Evolutionary conservation across 129 eudicot species (phyloP).

Genomic region (Tanacetum coccineum): DNA sequence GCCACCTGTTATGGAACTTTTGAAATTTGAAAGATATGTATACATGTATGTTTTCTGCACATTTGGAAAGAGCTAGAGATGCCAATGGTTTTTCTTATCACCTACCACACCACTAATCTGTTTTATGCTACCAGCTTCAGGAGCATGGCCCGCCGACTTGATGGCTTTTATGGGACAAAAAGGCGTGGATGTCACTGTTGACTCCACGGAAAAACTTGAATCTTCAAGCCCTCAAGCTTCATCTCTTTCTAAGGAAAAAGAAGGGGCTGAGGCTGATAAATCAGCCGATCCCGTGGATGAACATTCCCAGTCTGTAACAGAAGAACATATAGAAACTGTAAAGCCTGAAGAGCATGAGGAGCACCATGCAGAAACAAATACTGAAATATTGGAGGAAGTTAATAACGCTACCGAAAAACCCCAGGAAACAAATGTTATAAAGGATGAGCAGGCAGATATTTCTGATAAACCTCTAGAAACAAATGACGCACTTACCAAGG

Average conservation of each 20-base stretch:
- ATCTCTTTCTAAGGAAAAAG: constrained; percentile 37
- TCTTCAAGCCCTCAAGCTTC: constrained; percentile 28
- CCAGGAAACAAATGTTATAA: constrained; percentile 20
- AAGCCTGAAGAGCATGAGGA: constrained; percentile 35
- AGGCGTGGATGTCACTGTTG: constrained; percentile 40
- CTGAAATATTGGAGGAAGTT: constrained; percentile 21
- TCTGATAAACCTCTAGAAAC: constrained; percentile 28
- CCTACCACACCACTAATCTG: constrained; percentile 6
- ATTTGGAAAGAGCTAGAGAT: not conserved
- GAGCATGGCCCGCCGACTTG: constrained; percentile 50
- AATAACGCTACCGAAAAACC: constrained; percentile 3
- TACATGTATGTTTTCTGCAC: constrained; percentile 16
- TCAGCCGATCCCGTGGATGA: constrained; percentile 28
- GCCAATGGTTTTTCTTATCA: not conserved
- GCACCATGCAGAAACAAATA: constrained; percentile 24
- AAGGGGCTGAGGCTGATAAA: constrained; percentile 29
- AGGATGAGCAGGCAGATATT: constrained; percentile 11
- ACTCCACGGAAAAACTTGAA: constrained; percentile 36
- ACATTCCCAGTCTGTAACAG: constrained; percentile 28
- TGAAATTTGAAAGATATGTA: not conserved
- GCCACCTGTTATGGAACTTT: not conserved
- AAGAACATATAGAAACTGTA: constrained; percentile 32
- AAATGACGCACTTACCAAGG: constrained; percentile 21
- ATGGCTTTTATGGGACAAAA: constrained; percentile 63
- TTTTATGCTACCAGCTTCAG: constrained; percentile 43